phyloP scores from a whole-genome alignment of 257 asterid genomes.

The Capsicum chinense region DNA sequence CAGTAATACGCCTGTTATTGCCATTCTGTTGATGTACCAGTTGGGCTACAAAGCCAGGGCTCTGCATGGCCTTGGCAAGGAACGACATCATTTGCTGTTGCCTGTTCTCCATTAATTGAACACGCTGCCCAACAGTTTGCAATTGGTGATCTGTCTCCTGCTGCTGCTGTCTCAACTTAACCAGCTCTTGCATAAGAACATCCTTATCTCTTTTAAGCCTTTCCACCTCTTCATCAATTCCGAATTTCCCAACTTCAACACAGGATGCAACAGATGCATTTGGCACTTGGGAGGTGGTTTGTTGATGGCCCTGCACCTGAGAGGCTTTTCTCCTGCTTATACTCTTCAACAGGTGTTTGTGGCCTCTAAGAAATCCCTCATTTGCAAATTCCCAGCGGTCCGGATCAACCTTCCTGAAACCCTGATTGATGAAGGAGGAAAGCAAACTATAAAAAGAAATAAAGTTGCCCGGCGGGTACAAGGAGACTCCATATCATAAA shows the following conservation, averaged over 20 bases:
- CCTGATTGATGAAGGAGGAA: slow-evolving; percentile 50
- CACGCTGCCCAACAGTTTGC: slow-evolving; percentile 74
- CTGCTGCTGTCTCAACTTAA: slow-evolving; percentile 78
- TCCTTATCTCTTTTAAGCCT: slow-evolving; percentile 76
- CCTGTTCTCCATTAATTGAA: slow-evolving; percentile 76
- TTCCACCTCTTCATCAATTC: slow-evolving; percentile 76
- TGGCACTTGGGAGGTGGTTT: slow-evolving; percentile 41
- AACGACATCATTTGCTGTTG: slow-evolving; percentile 87
- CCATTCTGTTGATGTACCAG: slow-evolving; percentile 68
- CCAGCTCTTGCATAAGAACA: slow-evolving; percentile 84
- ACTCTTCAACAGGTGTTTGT: slow-evolving; percentile 60
- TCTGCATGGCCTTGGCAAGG: slow-evolving; percentile 87
- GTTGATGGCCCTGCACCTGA: slow-evolving; percentile 52
- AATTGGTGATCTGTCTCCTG: slow-evolving; percentile 68
- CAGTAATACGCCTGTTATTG: slow-evolving; percentile 54
- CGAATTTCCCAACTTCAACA: slow-evolving; percentile 68
- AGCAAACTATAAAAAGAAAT: slow-evolving; percentile 51
- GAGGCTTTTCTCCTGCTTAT: slow-evolving; percentile 70
- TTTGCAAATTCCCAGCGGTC: slow-evolving; percentile 70
- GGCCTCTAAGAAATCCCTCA: slow-evolving; percentile 68
- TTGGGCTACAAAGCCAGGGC: slow-evolving; percentile 76
- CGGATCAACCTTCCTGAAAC: slow-evolving; percentile 74
- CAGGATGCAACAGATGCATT: slow-evolving; percentile 55
- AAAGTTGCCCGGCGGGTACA: slow-evolving; percentile 33
- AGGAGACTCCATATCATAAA: slow-evolving; percentile 17